These are phyloP conservation scores for Chalciporus piperatus DNA, from an alignment of 768 basidiomycete genomes.

Conservation along the genomic window DNA sequence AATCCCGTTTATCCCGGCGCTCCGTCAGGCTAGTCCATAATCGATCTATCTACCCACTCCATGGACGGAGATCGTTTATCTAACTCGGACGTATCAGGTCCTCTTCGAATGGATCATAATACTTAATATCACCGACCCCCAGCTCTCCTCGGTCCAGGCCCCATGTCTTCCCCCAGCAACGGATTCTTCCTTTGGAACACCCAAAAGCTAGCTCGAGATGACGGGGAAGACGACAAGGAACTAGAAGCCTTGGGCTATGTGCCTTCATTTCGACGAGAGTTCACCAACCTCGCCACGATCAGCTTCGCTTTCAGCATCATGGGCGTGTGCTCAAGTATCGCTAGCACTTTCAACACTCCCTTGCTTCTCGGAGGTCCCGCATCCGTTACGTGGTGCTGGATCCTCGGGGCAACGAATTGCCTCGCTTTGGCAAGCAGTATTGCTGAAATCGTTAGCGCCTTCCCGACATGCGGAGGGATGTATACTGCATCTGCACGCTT, in stretches of 20 bases:
- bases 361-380: conserved; percentile 36
- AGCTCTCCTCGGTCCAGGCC: neutral
- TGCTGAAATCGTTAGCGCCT: conserved; percentile 31
- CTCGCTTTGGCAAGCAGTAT: conserved; percentile 30
- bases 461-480: conserved; percentile 29
- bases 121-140: too few relatives aligned
- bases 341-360: conserved; percentile 38
- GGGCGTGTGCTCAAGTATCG: conserved; percentile 38
- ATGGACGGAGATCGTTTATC: neutral
- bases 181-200: neutral
- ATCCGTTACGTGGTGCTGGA: conserved; percentile 37
- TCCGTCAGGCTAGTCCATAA: neutral
- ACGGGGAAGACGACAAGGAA: conserved; percentile 17
- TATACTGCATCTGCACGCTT: conserved; percentile 82
- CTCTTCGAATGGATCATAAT: neutral
- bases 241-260: conserved; percentile 29
- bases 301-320: conserved; percentile 34
- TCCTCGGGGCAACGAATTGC: conserved; percentile 28
- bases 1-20: too few relatives aligned
- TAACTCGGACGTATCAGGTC: too few relatives aligned
- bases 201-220: neutral
- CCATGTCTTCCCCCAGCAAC: conserved; percentile 4
- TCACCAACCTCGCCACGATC: conserved; percentile 38
- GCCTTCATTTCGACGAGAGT: conserved; percentile 42
- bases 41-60: neutral